Base-by-base conservation (phyloP, 257 asterid species). In the Primulina huaijiensis region DNA sequence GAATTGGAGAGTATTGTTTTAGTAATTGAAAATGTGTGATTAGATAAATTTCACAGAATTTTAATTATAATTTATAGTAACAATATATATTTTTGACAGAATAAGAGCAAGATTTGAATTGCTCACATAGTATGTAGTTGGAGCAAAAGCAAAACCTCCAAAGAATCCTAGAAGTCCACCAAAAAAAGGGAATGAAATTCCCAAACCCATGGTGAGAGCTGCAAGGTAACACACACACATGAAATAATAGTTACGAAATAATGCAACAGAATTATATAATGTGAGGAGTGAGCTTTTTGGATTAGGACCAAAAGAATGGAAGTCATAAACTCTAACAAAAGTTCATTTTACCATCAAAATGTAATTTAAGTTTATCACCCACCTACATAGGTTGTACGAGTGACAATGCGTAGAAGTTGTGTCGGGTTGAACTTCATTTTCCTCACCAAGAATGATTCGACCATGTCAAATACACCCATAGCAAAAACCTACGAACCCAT, bases 81-180 rank as follows among this genome's bases (percentile, higher is more conserved):
- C 25, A 23, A 23, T 23, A 23, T 23, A 0, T 23, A 0, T 23
- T 23, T 23, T 23, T 23, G 25, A 23, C 25, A 23, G 25, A 30
- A 30, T 4, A 4, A 30, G 4, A 30, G 5, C 3, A 30, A 27
- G 8, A 8, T 23, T 12, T 34, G 50, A 67, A 33, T 67, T 7
- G 8, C 83, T 75, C 81, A 82, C 88, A 52, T 19, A 82, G 62
- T 79, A 83, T 17, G 88, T 64, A 1, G 86, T 81, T 27, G 88
- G 88, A 31, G 88, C 85, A 61, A 83, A 83, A 17, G 86, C 90
- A 77, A 85, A 77, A 14, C 90, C 90, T 62, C 90, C 88, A 0
- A 85, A 79, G 69, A 85, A 85, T 34, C 86, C 74, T 2, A 83
- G 82, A 0, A 85, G 70, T 11, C 80, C 85, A 23, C 80, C 84